Evolutionary conservation across 2,329 filamentous ascomycete genomes (phyloP).

Genomic region (Colletotrichum higginsianum): DNA sequence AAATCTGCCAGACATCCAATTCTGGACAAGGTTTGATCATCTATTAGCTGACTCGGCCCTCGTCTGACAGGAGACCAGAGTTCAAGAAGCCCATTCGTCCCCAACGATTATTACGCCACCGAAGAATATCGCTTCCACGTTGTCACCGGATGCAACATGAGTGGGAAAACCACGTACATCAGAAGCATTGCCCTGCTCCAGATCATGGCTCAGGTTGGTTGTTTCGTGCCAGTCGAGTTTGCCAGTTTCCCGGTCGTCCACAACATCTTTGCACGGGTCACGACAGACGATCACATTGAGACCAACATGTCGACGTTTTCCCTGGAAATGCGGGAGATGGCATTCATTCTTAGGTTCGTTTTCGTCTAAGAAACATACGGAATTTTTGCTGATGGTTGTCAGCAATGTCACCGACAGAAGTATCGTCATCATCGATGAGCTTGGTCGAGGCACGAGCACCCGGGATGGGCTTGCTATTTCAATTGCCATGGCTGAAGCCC

Average conservation of each 20-base stretch:
- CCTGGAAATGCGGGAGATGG: constrained; percentile 95
- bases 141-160: constrained; percentile 98
- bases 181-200: constrained; percentile 85
- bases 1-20: constrained; percentile 85
- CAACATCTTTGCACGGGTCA: constrained; percentile 89
- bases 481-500: constrained; percentile 88
- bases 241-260: constrained; percentile 85
- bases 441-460: constrained; percentile 91
- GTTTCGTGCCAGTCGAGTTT: constrained; percentile 89
- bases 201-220: constrained; percentile 95
- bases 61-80: not conserved
- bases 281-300: constrained; percentile 89
- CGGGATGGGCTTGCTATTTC: constrained; percentile 92
- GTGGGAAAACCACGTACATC: constrained; percentile 96
- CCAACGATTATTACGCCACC: constrained; percentile 91
- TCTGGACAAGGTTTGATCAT: constrained; percentile 72
- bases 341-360: constrained; percentile 82
- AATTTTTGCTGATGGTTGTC: not conserved
- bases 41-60: not conserved
- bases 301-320: constrained; percentile 95
- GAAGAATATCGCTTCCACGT: constrained; percentile 89
- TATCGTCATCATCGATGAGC: constrained; percentile 89
- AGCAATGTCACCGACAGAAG: constrained; percentile 82
- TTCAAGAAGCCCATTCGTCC: constrained; percentile 74
- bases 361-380: fast-evolving